Evolutionary conservation across 1,139 yeast genomes (phyloP).

Genomic region (Suhomyces yuchorum): DNA sequence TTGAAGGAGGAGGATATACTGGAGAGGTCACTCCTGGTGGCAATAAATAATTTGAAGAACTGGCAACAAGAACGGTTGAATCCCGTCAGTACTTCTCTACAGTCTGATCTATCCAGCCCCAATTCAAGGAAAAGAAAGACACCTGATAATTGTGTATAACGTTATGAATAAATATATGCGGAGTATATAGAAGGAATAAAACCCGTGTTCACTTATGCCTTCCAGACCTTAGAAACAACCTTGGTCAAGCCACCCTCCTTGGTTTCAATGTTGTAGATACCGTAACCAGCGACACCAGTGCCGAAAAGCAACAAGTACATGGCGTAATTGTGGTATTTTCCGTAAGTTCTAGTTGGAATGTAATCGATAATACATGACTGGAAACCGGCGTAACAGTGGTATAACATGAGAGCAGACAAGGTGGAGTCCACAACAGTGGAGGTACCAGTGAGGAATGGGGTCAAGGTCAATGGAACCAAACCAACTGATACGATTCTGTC

Average conservation of each 20-base stretch:
- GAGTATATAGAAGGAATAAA: not conserved
- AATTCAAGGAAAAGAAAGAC: slow-evolving; percentile 16
- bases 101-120: slow-evolving; percentile 11
- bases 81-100: slow-evolving; percentile 15
- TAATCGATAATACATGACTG: slow-evolving; percentile 80
- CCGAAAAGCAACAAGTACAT: slow-evolving; percentile 65
- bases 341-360: slow-evolving; percentile 73
- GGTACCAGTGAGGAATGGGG: slow-evolving; percentile 62
- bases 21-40: slow-evolving; percentile 22
- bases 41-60: slow-evolving; percentile 18
- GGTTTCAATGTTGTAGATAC: slow-evolving; percentile 68
- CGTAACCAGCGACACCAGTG: slow-evolving; percentile 61
- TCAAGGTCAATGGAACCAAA: slow-evolving; percentile 62
- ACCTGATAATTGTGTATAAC: slow-evolving; percentile 13
- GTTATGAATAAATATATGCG: slow-evolving; percentile 4
- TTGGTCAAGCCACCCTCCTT: slow-evolving; percentile 50
- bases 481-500: slow-evolving; percentile 63
- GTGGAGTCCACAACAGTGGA: slow-evolving; percentile 58
- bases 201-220: slow-evolving; percentile 27
- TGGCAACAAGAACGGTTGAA: slow-evolving; percentile 28
- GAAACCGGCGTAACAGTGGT: slow-evolving; percentile 72
- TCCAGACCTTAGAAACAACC: slow-evolving; percentile 42
- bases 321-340: slow-evolving; percentile 64
- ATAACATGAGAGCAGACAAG: slow-evolving; percentile 55
- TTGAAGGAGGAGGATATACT: slow-evolving; percentile 27